phyloP scores from a whole-genome alignment of 208 protist species.

The Trypanosomatidae sp. region DNA sequence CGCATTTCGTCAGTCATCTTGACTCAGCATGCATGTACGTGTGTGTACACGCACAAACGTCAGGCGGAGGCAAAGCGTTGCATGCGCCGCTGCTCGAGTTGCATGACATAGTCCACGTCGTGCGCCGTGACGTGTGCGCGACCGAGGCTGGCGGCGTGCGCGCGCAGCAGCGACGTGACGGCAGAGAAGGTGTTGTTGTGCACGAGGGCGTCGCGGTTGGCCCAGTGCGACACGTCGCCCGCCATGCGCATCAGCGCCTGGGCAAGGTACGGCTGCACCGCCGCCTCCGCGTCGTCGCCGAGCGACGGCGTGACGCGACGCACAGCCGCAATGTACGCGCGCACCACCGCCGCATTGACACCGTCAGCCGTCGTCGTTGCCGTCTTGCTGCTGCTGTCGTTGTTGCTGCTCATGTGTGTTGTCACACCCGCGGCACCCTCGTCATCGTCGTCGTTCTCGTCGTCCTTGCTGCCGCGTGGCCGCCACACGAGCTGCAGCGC shows the following conservation, averaged over 20 bases:
- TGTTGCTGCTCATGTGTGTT: too few species aligned
- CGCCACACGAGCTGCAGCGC: conserved; percentile 17
- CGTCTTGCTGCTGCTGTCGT: not conserved
- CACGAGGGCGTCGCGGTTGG: conserved; percentile 64
- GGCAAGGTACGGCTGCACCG: conserved; percentile 20
- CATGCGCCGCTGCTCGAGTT: conserved; percentile 31
- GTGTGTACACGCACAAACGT: too few species aligned
- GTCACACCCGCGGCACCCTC: too few species aligned
- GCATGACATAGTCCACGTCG: conserved; percentile 27
- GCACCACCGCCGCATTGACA: conserved; percentile 7
- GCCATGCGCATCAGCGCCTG: conserved; percentile 23
- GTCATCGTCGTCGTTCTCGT: too few species aligned
- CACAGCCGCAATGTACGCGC: conserved; percentile 23
- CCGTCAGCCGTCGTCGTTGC: not conserved
- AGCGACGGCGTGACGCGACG: conserved; percentile 10
- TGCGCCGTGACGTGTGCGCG: conserved; percentile 16
- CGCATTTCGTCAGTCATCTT: too few species aligned
- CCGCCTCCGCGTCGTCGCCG: conserved; percentile 5
- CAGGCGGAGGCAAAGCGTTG: too few species aligned
- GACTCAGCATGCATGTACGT: too few species aligned
- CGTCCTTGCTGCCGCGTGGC: not conserved
- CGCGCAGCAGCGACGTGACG: conserved; percentile 48
- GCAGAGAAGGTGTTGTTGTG: conserved; percentile 80
- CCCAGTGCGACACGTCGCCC: conserved; percentile 22
- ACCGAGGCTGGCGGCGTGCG: conserved; percentile 37